phyloP scores from a whole-genome alignment of 768 basidiomycete genomes.

The Kwoniella heveanensis region DNA sequence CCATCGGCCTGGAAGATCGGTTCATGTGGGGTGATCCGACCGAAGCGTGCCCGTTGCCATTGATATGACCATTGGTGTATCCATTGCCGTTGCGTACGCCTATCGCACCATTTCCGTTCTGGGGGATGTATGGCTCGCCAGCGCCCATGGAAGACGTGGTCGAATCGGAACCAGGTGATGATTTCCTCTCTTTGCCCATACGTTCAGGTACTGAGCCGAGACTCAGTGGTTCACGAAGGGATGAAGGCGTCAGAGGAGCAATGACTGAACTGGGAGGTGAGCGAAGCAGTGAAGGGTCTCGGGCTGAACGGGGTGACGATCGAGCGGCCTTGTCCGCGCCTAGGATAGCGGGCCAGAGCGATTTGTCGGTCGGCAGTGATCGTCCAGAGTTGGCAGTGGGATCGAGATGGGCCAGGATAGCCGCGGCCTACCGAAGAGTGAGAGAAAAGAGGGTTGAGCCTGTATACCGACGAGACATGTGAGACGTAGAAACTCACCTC shows the following conservation, averaged over 20 bases:
- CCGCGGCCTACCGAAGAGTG: slow-evolving; percentile 68
- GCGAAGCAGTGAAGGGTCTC: slow-evolving; percentile 36
- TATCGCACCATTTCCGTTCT: background rate
- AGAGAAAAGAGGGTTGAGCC: background rate
- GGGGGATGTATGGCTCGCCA: slow-evolving; percentile 31
- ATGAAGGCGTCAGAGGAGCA: slow-evolving; percentile 47
- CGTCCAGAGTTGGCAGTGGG: slow-evolving; percentile 64
- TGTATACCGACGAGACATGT: background rate
- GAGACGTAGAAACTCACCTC: slow-evolving; percentile 64
- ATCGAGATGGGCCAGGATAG: slow-evolving; percentile 85
- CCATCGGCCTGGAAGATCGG: slow-evolving; percentile 12
- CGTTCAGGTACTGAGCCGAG: slow-evolving; percentile 26
- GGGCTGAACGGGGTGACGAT: slow-evolving; percentile 27
- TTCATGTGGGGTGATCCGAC: background rate
- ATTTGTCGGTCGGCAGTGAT: slow-evolving; percentile 89
- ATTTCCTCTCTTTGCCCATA: slow-evolving; percentile 37
- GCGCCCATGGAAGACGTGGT: slow-evolving; percentile 51
- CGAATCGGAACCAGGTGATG: slow-evolving; percentile 45
- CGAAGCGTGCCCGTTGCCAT: background rate
- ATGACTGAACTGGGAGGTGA: slow-evolving; percentile 42
- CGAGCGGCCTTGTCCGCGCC: slow-evolving; percentile 19
- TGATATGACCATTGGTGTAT: background rate
- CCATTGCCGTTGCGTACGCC: background rate
- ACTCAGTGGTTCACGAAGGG: slow-evolving; percentile 35
- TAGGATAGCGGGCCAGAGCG: slow-evolving; percentile 70